A percentile compares a stretch with the other conserved stretches of the same genome.
Evolutionary conservation across 108 stramenopile genomes (phyloP).

Genomic region (Pseudonitzschia multistriata): DNA sequence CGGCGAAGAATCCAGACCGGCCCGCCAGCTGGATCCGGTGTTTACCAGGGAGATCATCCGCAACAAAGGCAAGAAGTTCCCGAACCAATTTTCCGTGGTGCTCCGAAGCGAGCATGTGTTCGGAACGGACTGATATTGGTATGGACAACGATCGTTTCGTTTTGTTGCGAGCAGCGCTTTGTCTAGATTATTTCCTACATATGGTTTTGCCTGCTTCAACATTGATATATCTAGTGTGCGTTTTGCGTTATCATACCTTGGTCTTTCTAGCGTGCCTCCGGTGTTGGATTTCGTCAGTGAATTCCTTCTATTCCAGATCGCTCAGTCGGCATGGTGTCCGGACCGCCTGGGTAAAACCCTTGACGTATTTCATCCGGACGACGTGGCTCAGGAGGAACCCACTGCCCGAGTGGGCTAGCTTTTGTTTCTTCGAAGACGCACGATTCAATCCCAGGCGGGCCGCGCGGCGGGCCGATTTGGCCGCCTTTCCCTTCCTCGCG

Average conservation of each 20-base stretch:
- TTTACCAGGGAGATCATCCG: conserved; percentile 32
- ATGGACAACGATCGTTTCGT: background rate
- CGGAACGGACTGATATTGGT: too few species aligned
- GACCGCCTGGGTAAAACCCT: conserved; percentile 84
- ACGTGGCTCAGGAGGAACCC: conserved; percentile 65
- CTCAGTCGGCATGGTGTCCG: conserved; percentile 59
- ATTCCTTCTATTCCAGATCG: conserved; percentile 39
- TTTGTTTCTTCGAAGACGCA: conserved; percentile 42
- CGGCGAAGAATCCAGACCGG: background rate
- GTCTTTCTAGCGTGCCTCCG: background rate
- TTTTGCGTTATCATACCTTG: background rate
- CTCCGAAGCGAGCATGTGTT: conserved; percentile 37
- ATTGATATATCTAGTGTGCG: background rate
- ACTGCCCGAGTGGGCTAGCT: conserved; percentile 74
- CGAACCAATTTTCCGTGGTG: conserved; percentile 69
- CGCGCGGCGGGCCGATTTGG: conserved; percentile 54
- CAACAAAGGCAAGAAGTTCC: conserved; percentile 71
- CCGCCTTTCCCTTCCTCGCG: conserved; percentile 63
- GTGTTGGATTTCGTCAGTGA: too few species aligned
- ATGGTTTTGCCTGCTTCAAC: too few species aligned
- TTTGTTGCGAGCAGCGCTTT: background rate
- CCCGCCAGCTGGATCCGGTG: conserved; percentile 8
- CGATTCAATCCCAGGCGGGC: conserved; percentile 63
- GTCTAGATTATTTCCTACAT: too few species aligned
- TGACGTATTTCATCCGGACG: conserved; percentile 78